Evolutionary conservation across 1,284 basidiomycete species (phyloP).

Genomic region (Meira nashicola): DNA sequence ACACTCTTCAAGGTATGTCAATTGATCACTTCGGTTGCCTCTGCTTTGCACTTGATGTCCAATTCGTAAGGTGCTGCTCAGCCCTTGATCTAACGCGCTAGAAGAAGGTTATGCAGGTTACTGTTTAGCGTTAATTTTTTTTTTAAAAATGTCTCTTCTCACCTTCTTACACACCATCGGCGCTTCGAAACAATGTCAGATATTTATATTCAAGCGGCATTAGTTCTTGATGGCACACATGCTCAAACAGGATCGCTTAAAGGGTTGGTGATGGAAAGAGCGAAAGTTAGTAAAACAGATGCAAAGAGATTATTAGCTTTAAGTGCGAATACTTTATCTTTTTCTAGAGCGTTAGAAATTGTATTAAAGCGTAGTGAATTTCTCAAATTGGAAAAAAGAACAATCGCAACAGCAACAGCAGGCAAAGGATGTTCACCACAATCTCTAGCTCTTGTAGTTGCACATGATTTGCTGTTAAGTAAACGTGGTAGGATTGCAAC

Average conservation of each 20-base stretch:
- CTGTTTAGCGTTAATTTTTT: too few relatives aligned
- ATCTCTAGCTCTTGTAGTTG: slow-evolving; percentile 39
- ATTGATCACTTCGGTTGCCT: too few relatives aligned
- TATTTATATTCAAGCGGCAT: slow-evolving; percentile 1
- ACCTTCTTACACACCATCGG: too few relatives aligned
- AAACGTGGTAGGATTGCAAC: slow-evolving; percentile 38
- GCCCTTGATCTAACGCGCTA: too few relatives aligned
- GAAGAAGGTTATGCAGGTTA: too few relatives aligned
- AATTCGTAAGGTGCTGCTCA: too few relatives aligned
- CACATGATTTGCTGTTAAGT: slow-evolving; percentile 43
- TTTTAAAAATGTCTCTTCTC: too few relatives aligned
- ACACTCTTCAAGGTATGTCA: too few relatives aligned
- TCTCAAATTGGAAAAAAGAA: slow-evolving; percentile 20
- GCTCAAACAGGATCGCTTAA: slow-evolving; percentile 6
- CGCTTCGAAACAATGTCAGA: background rate
- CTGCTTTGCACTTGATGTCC: too few relatives aligned
- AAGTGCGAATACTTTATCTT: slow-evolving; percentile 38
- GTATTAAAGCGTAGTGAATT: slow-evolving; percentile 24
- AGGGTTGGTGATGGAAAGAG: background rate
- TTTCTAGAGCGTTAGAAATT: slow-evolving; percentile 21
- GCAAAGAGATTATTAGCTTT: slow-evolving; percentile 39
- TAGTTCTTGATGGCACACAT: background rate
- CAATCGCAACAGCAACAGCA: slow-evolving; percentile 14
- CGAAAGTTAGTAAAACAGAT: slow-evolving; percentile 14
- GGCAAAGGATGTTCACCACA: slow-evolving; percentile 5